Percentiles rank a stretch among this genome's conserved stretches.
These are phyloP conservation scores for Lachancea meyersii DNA, from an alignment of 805 yeast species.

Conservation along the genomic window DNA sequence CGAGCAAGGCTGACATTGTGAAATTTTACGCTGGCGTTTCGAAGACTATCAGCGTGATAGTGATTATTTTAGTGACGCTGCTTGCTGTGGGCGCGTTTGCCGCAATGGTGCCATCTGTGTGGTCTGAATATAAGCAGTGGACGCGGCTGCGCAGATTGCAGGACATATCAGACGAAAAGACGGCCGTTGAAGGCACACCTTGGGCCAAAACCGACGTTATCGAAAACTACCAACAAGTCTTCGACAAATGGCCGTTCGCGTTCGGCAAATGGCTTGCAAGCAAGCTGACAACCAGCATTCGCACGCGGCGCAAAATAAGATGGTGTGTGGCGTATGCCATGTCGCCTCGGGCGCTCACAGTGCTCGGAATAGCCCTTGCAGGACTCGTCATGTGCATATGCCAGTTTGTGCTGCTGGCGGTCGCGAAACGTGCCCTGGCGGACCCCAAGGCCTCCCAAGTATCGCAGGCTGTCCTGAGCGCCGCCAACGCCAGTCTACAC, in stretches of 20 bases:
- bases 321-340: conserved; percentile 42
- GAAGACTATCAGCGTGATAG: conserved; percentile 31
- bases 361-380: conserved; percentile 48
- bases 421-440: conserved; percentile 11
- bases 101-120: conserved; percentile 39
- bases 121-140: conserved; percentile 46
- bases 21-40: conserved; percentile 33
- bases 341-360: conserved; percentile 44
- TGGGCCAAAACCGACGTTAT: conserved; percentile 15
- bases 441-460: conserved; percentile 1
- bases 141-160: conserved; percentile 25
- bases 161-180: conserved; percentile 1
- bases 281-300: not conserved
- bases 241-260: conserved; percentile 19
- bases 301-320: conserved; percentile 23
- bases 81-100: conserved; percentile 38
- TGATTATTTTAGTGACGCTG: conserved; percentile 37
- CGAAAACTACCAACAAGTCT: conserved; percentile 20
- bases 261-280: conserved; percentile 16
- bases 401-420: conserved; percentile 45
- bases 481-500: conserved; percentile 20
- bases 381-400: conserved; percentile 50
- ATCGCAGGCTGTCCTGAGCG: conserved; percentile 5
- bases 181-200: not conserved
- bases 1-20: conserved; percentile 35